Evolutionary conservation across 306 rosid species (phyloP), one percentile per base, ranked within the genome.

Genomic region (Macrotyloma uniflorum): DNA sequence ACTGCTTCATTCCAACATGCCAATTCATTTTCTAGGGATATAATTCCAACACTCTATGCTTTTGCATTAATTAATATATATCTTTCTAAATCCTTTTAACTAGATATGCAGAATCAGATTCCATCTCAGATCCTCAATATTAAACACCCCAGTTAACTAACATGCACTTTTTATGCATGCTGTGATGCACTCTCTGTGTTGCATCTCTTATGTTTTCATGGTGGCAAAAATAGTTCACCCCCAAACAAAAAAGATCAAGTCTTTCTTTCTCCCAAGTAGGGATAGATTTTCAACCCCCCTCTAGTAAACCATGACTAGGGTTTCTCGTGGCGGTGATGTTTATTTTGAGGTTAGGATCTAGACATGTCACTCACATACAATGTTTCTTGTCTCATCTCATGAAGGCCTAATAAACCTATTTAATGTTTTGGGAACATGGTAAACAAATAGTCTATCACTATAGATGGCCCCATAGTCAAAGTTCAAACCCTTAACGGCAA

Each of bases 91-190:
- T 74, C 79, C 65, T 67, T 83, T 65, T 57, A 45, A 73, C 23
- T 11, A 35, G 83, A 83, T 83, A 35, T 78, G 62, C 67, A 72
- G 83, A 83, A 83, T 78, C 80, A 8, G 49, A 72, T 83, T 73
- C 86, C 67, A 23, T 16, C 49, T 65, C 62, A n/a, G 11, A 32
- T 5, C 35, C 40, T n/a, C 30, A 30, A 13, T 61, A 14, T 36
- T 32, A 7, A 11, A 80, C 16, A 67, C 16, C 43, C 51, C 5
- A n/a, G 13, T 38, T 51, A 19, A 26, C n/a, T 26, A 26, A 3
- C 49, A 18, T 9, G 35, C 22, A 13, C 78, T 49, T 26, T 26
- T 1, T 67, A 22, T 47, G 33, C 53, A 13, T 66, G 35, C n/a
- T n/a, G n/a, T n/a, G n/a, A n/a, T n/a, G n/a, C n/a, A n/a, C n/a